Evolutionary conservation across 2,329 filamentous ascomycete species (phyloP), one percentile per base, ranked within the genome.

Genomic region (Ceratocystis variospora): DNA sequence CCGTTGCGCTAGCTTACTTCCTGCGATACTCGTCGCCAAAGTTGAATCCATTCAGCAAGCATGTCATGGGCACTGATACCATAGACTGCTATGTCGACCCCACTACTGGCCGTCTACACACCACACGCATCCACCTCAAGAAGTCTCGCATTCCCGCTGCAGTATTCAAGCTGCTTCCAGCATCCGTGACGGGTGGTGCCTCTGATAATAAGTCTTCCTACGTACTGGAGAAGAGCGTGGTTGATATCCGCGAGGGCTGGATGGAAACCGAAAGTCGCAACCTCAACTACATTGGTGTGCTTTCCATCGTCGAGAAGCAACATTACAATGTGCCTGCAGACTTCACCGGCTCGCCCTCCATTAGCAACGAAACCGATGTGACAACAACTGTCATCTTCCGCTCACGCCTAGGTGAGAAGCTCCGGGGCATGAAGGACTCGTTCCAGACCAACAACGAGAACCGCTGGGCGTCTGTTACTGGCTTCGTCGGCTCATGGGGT

Each of bases 1-100:
- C 89, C 74, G 89, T 94, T 69, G 90, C 89, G 62, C 86, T 94
- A 75, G 89, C 89, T 77, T 94, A 90, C 81, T 94, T 93, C 77
- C 86, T 94, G 62, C 88, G 89, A 70, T 94, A 94, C 77, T 90
- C 88, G 68, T 84, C 81, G 4, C 81, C 82, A 37, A 79, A 83
- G 70, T 77, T 83, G 70, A 94, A 93, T 73, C 89, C 89, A 5
- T 92, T 93, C 78, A 87, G 86, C 70, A 85, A 83, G 69, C 89
- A 94, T 77, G 89, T 94, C 64, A 79, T 91, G 71, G 90, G 87
- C 73, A 91, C 88, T 75, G 89, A 94, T 75, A 90, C 88, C 72
- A 89, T 94, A 74, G 83, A 84, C 62, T 87, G 85, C 70, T 79
- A 82, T 74, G 83, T 90, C 76, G 89, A 93, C 75, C 81, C 86